A percentile compares a stretch with the other conserved stretches of the same genome.
phyloP scores from a whole-genome alignment of 768 basidiomycete species.

The Hydnomerulius pinastri region DNA sequence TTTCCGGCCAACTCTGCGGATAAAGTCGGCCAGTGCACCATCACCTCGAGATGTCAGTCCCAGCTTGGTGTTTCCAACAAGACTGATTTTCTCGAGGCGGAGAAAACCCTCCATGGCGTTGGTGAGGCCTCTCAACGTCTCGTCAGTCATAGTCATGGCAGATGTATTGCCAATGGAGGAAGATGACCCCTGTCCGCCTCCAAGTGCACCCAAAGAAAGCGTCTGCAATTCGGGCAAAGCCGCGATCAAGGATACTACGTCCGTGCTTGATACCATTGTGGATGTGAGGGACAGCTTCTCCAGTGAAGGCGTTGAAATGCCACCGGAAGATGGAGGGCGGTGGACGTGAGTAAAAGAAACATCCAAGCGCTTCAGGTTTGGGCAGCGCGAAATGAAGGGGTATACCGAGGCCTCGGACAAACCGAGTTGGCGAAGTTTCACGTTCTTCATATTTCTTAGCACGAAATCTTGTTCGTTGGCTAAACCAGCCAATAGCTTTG shows the following conservation, averaged over 20 bases:
- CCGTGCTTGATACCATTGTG: conserved; percentile 42
- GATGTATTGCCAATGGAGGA: conserved; percentile 46
- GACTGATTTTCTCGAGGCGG: conserved; percentile 52
- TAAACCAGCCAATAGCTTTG: conserved; percentile 41
- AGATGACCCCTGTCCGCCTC: conserved; percentile 45
- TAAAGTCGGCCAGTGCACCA: conserved; percentile 44
- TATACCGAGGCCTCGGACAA: conserved; percentile 53
- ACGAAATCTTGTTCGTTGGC: conserved; percentile 22
- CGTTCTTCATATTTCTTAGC: conserved; percentile 45
- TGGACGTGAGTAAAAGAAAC: conserved; percentile 62
- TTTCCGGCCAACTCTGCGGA: conserved; percentile 54
- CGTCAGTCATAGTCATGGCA: conserved; percentile 59
- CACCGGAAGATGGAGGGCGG: conserved; percentile 29
- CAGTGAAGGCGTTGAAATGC: conserved; percentile 26
- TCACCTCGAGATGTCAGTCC: conserved; percentile 38
- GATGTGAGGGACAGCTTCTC: conserved; percentile 70
- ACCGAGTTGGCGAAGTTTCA: conserved; percentile 59
- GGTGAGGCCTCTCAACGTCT: conserved; percentile 45
- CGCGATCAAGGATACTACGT: conserved; percentile 43
- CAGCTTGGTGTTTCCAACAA: conserved; percentile 67
- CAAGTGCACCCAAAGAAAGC: conserved; percentile 61
- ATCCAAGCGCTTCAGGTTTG: conserved; percentile 57
- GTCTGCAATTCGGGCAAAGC: conserved; percentile 45
- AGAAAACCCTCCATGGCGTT: conserved; percentile 36
- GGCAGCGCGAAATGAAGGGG: conserved; percentile 45